phyloP scores from a whole-genome alignment of 2,329 filamentous ascomycete species.

The Helotiales sp. region DNA sequence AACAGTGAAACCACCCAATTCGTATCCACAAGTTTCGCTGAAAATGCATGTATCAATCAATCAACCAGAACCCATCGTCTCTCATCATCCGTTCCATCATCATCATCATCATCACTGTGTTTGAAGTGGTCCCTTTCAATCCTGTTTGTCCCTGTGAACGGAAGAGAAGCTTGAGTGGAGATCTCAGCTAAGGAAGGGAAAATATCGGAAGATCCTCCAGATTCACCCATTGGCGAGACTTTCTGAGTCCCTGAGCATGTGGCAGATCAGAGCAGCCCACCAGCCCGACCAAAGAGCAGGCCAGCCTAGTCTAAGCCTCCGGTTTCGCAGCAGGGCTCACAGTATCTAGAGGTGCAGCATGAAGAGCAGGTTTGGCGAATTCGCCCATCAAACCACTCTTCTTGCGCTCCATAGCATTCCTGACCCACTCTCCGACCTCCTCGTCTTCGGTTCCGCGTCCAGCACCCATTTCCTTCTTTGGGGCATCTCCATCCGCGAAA shows the following conservation, averaged over 20 bases:
- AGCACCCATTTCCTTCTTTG: slow-evolving; percentile 25
- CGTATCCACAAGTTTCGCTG: slow-evolving; percentile 9
- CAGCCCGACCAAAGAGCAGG: not conserved
- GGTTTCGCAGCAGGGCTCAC: slow-evolving; percentile 46
- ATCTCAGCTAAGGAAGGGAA: not conserved
- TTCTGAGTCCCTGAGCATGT: not conserved
- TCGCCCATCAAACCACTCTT: slow-evolving; percentile 59
- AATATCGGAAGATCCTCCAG: not conserved
- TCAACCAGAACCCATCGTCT: not conserved
- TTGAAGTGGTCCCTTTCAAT: not conserved
- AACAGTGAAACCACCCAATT: not conserved
- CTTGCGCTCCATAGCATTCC: slow-evolving; percentile 69
- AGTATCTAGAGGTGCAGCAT: slow-evolving; percentile 82
- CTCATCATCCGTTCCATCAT: not conserved
- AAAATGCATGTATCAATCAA: slow-evolving; percentile 10
- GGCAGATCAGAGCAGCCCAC: not conserved
- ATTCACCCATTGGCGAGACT: not conserved
- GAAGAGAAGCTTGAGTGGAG: not conserved
- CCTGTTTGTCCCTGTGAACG: not conserved
- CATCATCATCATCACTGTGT: not conserved
- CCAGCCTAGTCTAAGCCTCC: slow-evolving; percentile 10
- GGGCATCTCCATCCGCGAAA: slow-evolving; percentile 42
- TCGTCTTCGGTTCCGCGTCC: slow-evolving; percentile 60
- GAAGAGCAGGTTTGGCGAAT: slow-evolving; percentile 76
- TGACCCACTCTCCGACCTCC: slow-evolving; percentile 89